Conservation (phyloP, 2,329 filamentous ascomycete genomes). For the Periconia sp. region DNA sequence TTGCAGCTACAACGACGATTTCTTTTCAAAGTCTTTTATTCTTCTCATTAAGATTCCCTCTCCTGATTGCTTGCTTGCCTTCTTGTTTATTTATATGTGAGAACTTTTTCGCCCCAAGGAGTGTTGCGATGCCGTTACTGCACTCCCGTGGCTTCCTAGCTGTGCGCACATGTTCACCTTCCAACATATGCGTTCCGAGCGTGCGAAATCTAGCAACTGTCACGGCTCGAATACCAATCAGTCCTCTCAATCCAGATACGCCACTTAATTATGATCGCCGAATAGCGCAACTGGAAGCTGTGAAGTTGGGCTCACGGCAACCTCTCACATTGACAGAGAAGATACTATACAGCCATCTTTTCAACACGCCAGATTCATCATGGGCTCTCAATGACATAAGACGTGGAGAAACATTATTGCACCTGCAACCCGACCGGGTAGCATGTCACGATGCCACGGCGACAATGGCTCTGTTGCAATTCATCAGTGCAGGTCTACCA, state of each 20-base stretch:
- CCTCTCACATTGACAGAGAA: conserved; percentile 50
- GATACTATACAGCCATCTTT: conserved; percentile 48
- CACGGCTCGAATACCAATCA: conserved; percentile 16
- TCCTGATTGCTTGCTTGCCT: no score
- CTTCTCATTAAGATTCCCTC: no score
- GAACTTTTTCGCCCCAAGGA: no score
- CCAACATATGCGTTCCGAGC: background rate
- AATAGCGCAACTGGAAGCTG: conserved; percentile 13
- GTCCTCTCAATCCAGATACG: conserved; percentile 14
- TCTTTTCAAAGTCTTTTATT: no score
- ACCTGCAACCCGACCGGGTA: conserved; percentile 48
- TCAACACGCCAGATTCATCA: conserved; percentile 22
- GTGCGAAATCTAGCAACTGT: conserved; percentile 8
- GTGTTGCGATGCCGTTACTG: no score
- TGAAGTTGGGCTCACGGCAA: conserved; percentile 15
- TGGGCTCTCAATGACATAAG: conserved; percentile 33
- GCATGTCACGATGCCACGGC: conserved; percentile 53
- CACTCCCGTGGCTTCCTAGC: background rate
- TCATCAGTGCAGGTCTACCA: conserved; percentile 50
- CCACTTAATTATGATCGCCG: conserved; percentile 15
- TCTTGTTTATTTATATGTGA: no score
- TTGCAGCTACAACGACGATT: background rate
- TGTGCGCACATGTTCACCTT: background rate
- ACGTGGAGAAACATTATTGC: conserved; percentile 47
- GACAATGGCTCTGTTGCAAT: conserved; percentile 52